phyloP scores from a whole-genome alignment of 2,329 filamentous ascomycete genomes.

The Gremmenia infestans region DNA sequence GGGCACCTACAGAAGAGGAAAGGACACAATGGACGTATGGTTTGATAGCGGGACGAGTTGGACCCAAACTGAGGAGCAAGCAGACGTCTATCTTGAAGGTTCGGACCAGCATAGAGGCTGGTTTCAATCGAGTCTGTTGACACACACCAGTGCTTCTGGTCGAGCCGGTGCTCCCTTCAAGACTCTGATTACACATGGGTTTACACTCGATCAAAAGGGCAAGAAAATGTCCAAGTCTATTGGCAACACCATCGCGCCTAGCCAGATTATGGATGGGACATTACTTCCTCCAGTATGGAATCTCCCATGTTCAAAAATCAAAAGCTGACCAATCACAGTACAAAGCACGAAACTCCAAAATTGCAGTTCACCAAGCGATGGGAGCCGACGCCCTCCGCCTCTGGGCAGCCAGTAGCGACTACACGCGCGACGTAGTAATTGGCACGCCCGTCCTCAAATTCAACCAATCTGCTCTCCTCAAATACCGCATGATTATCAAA shows the following conservation, averaged over 20 bases:
- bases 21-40: conserved; percentile 99
- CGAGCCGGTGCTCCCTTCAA: conserved; percentile 65
- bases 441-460: conserved; percentile 71
- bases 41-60: conserved; percentile 97
- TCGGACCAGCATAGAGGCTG: conserved; percentile 95
- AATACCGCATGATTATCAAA: conserved; percentile 85
- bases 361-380: conserved; percentile 58
- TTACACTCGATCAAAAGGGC: conserved; percentile 82
- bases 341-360: conserved; percentile 45
- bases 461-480: conserved; percentile 72
- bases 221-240: conserved; percentile 99
- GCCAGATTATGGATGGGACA: conserved; percentile 79
- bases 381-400: conserved; percentile 83
- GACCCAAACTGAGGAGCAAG: conserved; percentile 55
- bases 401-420: conserved; percentile 90
- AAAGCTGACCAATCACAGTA: conserved; percentile 2
- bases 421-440: conserved; percentile 80
- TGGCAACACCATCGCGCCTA: conserved; percentile 78
- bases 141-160: conserved; percentile 53
- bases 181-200: conserved; percentile 90
- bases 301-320: not conserved
- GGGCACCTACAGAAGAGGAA: conserved; percentile 65
- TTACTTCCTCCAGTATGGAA: conserved; percentile 58
- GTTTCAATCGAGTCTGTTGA: conserved; percentile 96
- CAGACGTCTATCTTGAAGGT: conserved; percentile 90